Percentiles rank a stretch among this genome's conserved stretches.
Conservation (phyloP, 306 rosid species). For the Acacia melanoxylon region DNA sequence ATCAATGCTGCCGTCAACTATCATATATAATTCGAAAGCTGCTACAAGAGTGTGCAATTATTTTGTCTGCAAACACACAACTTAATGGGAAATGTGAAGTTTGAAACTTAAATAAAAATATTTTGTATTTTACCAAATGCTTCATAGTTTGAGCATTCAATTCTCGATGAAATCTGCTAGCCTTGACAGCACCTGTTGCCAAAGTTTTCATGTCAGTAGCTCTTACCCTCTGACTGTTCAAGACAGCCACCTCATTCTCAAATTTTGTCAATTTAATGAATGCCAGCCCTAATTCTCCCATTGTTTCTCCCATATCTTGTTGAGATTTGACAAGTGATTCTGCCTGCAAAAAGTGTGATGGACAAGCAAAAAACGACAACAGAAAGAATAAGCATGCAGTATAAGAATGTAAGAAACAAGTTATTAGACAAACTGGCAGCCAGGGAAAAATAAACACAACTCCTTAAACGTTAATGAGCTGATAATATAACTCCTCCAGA, state of each 20-base stretch:
- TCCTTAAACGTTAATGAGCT: background rate
- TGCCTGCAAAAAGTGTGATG: constrained; percentile 54
- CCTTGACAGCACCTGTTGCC: constrained; percentile 93
- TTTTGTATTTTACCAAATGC: constrained; percentile 65
- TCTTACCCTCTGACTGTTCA: constrained; percentile 68
- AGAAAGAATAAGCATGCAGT: constrained; percentile 17
- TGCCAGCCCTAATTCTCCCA: constrained; percentile 89
- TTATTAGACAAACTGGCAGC: constrained; percentile 1
- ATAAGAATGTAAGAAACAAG: background rate
- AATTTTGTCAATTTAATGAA: constrained; percentile 83
- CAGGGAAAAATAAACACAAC: background rate
- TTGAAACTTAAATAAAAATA: constrained; percentile 16
- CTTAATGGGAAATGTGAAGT: background rate
- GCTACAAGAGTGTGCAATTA: background rate
- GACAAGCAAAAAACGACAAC: constrained; percentile 12
- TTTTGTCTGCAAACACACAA: background rate
- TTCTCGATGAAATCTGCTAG: constrained; percentile 89
- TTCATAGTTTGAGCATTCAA: constrained; percentile 90
- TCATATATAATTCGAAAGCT: constrained; percentile 8
- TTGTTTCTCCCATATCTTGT: constrained; percentile 92
- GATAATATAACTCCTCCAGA: background rate
- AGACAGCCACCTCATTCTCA: constrained; percentile 78
- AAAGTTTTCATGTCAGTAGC: constrained; percentile 80
- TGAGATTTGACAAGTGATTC: constrained; percentile 95
- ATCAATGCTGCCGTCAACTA: constrained; percentile 3